Conservation (phyloP, 192 early-diverging fungal species). For the Gryganskiella cystojenkinii region DNA sequence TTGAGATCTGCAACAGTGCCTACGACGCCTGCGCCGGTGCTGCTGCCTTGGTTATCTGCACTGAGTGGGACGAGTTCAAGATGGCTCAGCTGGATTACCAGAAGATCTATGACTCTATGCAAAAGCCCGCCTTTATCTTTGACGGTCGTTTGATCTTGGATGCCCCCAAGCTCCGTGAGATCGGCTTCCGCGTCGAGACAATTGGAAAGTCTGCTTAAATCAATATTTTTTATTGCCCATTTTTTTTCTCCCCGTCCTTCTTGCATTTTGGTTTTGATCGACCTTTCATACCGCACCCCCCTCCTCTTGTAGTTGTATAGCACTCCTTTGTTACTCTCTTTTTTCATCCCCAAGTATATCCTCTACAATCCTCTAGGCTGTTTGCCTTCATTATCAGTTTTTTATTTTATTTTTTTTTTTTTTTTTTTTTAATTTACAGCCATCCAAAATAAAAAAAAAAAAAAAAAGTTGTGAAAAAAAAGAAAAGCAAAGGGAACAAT, state of each 20-base stretch:
- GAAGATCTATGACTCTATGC: constrained; percentile 74
- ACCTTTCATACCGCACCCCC: too few species aligned
- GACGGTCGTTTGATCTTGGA: constrained; percentile 90
- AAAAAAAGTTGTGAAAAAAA: not conserved
- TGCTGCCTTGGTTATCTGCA: constrained; percentile 84
- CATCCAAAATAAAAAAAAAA: too few species aligned
- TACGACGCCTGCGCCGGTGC: constrained; percentile 78
- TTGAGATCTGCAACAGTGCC: constrained; percentile 70
- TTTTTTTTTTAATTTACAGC: too few species aligned
- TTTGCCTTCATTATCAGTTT: too few species aligned
- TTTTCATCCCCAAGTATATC: too few species aligned
- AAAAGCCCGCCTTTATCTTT: constrained; percentile 89
- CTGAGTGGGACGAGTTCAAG: constrained; percentile 95
- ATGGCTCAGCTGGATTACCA: constrained; percentile 71
- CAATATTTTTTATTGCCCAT: too few species aligned
- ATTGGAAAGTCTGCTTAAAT: constrained; percentile 66
- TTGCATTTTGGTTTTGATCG: too few species aligned
- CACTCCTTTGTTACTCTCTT: too few species aligned
- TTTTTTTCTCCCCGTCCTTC: too few species aligned
- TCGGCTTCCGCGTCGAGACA: constrained; percentile 83
- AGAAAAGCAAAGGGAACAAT: not conserved
- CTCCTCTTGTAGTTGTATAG: too few species aligned
- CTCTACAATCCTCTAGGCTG: too few species aligned
- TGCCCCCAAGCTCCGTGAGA: constrained; percentile 65
- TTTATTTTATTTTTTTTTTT: too few species aligned